These are phyloP conservation scores for Juncus inflexus DNA, from an alignment of 176 grass and related monocot genomes.

Conservation along the genomic window DNA sequence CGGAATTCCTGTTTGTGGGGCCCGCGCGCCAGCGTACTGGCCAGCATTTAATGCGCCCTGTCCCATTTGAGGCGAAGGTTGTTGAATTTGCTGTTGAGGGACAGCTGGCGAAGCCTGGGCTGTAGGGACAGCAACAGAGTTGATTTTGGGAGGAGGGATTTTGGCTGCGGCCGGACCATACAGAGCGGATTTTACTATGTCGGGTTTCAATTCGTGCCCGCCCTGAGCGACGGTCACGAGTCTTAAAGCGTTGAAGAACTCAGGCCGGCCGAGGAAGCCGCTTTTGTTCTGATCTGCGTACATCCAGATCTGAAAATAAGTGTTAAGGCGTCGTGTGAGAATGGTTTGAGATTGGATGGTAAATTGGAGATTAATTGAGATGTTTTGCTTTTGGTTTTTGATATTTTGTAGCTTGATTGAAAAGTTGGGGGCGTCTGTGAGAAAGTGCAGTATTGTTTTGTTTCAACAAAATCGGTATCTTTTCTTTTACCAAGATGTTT, in stretches of 20 bases:
- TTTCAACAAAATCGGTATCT: too few relatives aligned
- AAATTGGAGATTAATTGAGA: too few relatives aligned
- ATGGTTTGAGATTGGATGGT: neutral
- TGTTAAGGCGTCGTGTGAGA: neutral
- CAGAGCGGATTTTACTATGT: slow-evolving; percentile 87
- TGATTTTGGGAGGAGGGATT: slow-evolving; percentile 90
- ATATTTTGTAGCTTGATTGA: too few relatives aligned
- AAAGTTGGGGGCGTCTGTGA: too few relatives aligned
- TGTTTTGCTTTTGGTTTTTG: too few relatives aligned
- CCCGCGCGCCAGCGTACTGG: slow-evolving; percentile 52
- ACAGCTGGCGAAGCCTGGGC: slow-evolving; percentile 39
- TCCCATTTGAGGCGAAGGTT: slow-evolving; percentile 46
- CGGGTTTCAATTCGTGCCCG: slow-evolving; percentile 75
- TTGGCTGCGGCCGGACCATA: slow-evolving; percentile 81
- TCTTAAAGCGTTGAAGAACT: slow-evolving; percentile 92
- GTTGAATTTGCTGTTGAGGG: slow-evolving; percentile 43
- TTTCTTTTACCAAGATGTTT: too few relatives aligned
- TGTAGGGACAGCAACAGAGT: slow-evolving; percentile 27
- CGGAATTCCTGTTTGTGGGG: slow-evolving; percentile 36
- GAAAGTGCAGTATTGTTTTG: too few relatives aligned
- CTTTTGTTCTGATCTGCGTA: slow-evolving; percentile 89
- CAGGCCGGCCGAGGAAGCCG: slow-evolving; percentile 87
- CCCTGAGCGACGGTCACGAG: slow-evolving; percentile 97
- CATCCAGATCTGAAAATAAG: slow-evolving; percentile 75
- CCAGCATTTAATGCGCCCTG: slow-evolving; percentile 38